Conservation (phyloP, 352 stramenopile species). For the Pythium graminicola region DNA sequence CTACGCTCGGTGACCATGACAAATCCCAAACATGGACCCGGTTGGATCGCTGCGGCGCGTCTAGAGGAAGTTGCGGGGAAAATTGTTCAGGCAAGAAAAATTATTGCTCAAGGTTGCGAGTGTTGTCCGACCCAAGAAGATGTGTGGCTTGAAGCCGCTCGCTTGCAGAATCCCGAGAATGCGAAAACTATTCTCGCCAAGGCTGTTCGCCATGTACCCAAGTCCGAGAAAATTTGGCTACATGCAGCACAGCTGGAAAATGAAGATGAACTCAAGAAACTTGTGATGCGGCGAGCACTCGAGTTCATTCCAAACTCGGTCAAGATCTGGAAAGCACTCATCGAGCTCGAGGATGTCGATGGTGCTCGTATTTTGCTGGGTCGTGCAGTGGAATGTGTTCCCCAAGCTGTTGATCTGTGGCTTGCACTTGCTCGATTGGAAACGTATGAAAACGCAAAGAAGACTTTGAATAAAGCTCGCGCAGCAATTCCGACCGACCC, state of each 20-base stretch:
- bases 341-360: slow-evolving; percentile 97
- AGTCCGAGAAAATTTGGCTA: slow-evolving; percentile 95
- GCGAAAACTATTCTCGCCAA: slow-evolving; percentile 96
- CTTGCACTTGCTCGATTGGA: slow-evolving; percentile 96
- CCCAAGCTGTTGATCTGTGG: slow-evolving; percentile 97
- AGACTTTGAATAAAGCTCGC: slow-evolving; percentile 95
- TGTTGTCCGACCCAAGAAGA: slow-evolving; percentile 95
- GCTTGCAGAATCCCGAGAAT: slow-evolving; percentile 94
- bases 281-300: slow-evolving; percentile 85
- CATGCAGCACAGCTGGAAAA: slow-evolving; percentile 93
- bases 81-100: slow-evolving; percentile 93
- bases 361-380: slow-evolving; percentile 93
- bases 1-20: slow-evolving; percentile 96
- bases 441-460: slow-evolving; percentile 97
- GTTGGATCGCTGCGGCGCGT: slow-evolving; percentile 97
- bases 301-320: slow-evolving; percentile 97
- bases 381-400: slow-evolving; percentile 97
- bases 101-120: slow-evolving; percentile 97
- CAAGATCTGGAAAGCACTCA: slow-evolving; percentile 97
- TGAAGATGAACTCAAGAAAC: slow-evolving; percentile 83
- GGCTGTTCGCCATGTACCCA: slow-evolving; percentile 90
- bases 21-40: slow-evolving; percentile 97
- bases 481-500: slow-evolving; percentile 94
- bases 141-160: slow-evolving; percentile 97
- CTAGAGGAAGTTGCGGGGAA: slow-evolving; percentile 97